phyloP scores from a whole-genome alignment of 208 protist genomes.

The Balamuthia mandrillaris region DNA sequence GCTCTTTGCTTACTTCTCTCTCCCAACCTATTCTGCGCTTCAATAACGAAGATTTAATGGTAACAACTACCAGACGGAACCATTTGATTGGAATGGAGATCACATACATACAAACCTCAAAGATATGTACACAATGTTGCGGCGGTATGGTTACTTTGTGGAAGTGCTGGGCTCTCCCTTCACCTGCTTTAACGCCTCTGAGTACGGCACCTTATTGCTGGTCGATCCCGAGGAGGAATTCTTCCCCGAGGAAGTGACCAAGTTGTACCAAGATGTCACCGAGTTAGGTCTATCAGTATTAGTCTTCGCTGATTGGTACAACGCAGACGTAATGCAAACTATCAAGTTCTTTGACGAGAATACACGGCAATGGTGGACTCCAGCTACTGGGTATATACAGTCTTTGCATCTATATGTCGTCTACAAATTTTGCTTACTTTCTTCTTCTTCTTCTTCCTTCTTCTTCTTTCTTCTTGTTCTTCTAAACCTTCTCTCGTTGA shows the following conservation, averaged over 20 bases:
- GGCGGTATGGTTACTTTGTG: slow-evolving; percentile 66
- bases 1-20: neutral
- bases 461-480: neutral
- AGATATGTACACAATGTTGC: slow-evolving; percentile 73
- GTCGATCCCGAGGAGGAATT: slow-evolving; percentile 87
- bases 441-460: too few relatives aligned
- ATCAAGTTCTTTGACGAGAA: slow-evolving; percentile 85
- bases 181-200: slow-evolving; percentile 74
- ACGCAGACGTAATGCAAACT: slow-evolving; percentile 72
- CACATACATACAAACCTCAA: slow-evolving; percentile 92
- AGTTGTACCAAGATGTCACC: slow-evolving; percentile 73
- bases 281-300: slow-evolving; percentile 78
- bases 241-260: slow-evolving; percentile 66
- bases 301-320: slow-evolving; percentile 88
- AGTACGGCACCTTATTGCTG: slow-evolving; percentile 81
- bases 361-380: slow-evolving; percentile 72
- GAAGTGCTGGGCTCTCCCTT: slow-evolving; percentile 68
- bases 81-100: slow-evolving; percentile 89
- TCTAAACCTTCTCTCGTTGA: neutral
- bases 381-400: slow-evolving; percentile 66
- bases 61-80: slow-evolving; percentile 57
- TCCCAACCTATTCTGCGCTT: neutral
- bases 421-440: too few relatives aligned
- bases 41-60: neutral
- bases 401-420: neutral